Percentiles rank a stretch among this genome's conserved stretches.
Conservation (phyloP, 2,329 filamentous ascomycete species). For the Pseudopyrenochaeta lycopersici region DNA sequence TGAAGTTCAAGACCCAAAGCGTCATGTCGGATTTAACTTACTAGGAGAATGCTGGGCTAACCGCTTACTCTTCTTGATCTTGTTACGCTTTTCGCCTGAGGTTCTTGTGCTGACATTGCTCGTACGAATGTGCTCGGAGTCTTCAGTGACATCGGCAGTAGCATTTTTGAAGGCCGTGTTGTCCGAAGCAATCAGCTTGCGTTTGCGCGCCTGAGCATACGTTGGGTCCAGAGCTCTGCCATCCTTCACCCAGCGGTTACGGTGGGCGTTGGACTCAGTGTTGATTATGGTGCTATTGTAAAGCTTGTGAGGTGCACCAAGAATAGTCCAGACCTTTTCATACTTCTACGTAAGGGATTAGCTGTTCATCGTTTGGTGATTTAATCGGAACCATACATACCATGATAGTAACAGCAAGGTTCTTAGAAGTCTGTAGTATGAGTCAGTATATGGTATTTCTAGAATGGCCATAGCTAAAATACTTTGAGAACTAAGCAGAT, state of each 20-base stretch:
- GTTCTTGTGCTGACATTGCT: too few relatives aligned
- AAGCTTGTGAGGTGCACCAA: slow-evolving; percentile 23
- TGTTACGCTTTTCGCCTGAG: too few relatives aligned
- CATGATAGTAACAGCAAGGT: slow-evolving; percentile 16
- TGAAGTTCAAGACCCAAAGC: too few relatives aligned
- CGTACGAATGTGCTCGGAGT: background rate
- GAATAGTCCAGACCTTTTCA: slow-evolving; percentile 15
- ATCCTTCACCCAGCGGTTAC: slow-evolving; percentile 13
- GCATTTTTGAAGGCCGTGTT: background rate
- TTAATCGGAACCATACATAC: background rate
- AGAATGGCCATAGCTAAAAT: background rate
- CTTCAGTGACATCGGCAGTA: background rate
- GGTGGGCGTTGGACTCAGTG: slow-evolving; percentile 12
- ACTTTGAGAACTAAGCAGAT: slow-evolving; percentile 17
- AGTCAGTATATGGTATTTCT: background rate
- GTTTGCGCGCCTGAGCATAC: background rate
- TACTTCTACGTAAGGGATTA: slow-evolving; percentile 14
- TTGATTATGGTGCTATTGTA: slow-evolving; percentile 15
- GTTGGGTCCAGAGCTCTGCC: slow-evolving; percentile 9
- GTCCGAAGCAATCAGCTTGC: too few relatives aligned
- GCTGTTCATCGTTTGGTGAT: background rate
- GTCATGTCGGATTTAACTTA: too few relatives aligned
- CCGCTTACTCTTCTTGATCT: too few relatives aligned
- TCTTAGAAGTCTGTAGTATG: slow-evolving; percentile 8
- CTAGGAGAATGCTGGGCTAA: too few relatives aligned